A percentile compares a stretch with the other conserved stretches of the same genome.
Conservation (phyloP, 2,329 filamentous ascomycete species). For the Beauveria medogensis region DNA sequence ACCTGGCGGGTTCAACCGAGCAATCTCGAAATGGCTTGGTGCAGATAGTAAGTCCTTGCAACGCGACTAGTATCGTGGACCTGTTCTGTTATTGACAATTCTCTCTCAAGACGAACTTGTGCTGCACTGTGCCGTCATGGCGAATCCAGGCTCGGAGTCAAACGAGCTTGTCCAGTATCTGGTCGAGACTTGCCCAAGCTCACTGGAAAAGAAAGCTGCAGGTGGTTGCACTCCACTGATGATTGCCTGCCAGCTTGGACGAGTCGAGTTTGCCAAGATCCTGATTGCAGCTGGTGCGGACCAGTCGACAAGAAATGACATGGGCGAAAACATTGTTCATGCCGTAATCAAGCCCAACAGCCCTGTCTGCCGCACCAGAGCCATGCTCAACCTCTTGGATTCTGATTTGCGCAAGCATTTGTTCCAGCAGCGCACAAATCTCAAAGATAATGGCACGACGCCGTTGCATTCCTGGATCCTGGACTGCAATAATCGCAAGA, state of each 20-base stretch:
- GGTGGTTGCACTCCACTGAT: conserved; percentile 59
- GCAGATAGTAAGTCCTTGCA: conserved; percentile 44
- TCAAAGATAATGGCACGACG: conserved; percentile 45
- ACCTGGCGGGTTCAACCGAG: conserved; percentile 54
- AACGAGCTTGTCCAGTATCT: conserved; percentile 57
- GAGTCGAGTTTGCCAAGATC: conserved; percentile 46
- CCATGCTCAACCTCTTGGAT: conserved; percentile 52
- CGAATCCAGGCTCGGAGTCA: conserved; percentile 30
- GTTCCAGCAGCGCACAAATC: conserved; percentile 48
- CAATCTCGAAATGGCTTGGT: conserved; percentile 54
- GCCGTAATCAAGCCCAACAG: conserved; percentile 33
- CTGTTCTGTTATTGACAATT: neutral
- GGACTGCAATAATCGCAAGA: conserved; percentile 9
- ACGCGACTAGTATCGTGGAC: neutral
- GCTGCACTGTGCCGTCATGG: conserved; percentile 58
- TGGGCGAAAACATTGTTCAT: conserved; percentile 63
- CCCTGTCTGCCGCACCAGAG: conserved; percentile 27
- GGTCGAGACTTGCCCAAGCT: conserved; percentile 50
- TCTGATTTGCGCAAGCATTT: conserved; percentile 46
- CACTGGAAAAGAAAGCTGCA: conserved; percentile 53
- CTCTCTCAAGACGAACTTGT: conserved; percentile 39
- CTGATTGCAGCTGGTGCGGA: conserved; percentile 64
- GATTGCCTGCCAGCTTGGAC: conserved; percentile 52
- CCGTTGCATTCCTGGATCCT: conserved; percentile 55
- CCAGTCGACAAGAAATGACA: conserved; percentile 52